phyloP scores from a whole-genome alignment of 139 green algal genomes.

The Nannochloris sp. region DNA sequence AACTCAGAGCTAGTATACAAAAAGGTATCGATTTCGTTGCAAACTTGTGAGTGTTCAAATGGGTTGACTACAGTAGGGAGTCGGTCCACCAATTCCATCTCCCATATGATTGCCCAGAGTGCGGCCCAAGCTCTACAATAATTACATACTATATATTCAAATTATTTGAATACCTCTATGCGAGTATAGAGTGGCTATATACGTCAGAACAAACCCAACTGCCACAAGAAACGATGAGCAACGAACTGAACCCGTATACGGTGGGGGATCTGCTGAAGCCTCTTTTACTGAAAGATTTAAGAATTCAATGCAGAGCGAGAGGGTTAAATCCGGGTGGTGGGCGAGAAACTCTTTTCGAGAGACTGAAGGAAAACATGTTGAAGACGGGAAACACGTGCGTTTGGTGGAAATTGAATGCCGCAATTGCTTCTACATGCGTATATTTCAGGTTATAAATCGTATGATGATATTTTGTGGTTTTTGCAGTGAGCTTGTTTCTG shows the following conservation, averaged over 20 bases:
- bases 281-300: conserved; percentile 54
- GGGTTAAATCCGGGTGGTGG: conserved; percentile 56
- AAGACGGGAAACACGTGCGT: conserved; percentile 49
- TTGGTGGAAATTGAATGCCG: no score
- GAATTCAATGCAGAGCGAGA: conserved; percentile 48
- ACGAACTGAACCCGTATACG: background rate
- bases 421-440: no score
- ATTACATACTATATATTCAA: background rate
- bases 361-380: conserved; percentile 57
- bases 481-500: no score
- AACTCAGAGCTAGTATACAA: conserved; percentile 72
- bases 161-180: background rate
- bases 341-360: conserved; percentile 50
- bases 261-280: conserved; percentile 30
- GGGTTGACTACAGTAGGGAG: background rate
- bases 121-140: background rate
- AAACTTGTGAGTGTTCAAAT: background rate
- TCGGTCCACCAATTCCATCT: background rate
- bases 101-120: background rate
- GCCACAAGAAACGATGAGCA: background rate
- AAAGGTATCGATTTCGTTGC: conserved; percentile 75
- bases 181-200: background rate
- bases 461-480: no score
- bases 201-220: no score
- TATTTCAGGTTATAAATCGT: no score